A percentile compares a stretch with the other conserved stretches of the same genome.
phyloP scores from a whole-genome alignment of 768 basidiomycete species.

The Leucocoprinus sp. region DNA sequence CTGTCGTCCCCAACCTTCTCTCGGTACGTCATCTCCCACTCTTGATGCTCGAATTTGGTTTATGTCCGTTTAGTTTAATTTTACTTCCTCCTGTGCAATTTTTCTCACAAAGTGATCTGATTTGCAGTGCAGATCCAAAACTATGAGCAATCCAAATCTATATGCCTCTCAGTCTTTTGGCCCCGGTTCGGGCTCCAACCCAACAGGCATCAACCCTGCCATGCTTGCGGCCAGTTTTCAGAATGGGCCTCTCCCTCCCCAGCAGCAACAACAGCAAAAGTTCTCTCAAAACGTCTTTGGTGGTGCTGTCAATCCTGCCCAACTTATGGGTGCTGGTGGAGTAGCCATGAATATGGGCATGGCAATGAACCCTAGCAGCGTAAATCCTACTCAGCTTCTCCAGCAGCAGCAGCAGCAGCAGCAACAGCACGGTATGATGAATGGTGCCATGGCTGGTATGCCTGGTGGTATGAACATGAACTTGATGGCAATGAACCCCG shows the following conservation, averaged over 20 bases:
- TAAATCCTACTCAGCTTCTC: slow-evolving; percentile 7
- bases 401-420: slow-evolving; percentile 10
- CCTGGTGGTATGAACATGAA: slow-evolving; percentile 9
- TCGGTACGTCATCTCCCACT: background rate
- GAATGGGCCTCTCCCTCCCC: slow-evolving; percentile 5
- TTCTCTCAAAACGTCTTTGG: slow-evolving; percentile 7
- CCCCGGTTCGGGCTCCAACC: slow-evolving; percentile 5
- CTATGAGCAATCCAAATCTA: slow-evolving; percentile 10
- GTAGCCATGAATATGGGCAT: slow-evolving; percentile 9
- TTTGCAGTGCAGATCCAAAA: background rate
- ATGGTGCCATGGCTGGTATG: slow-evolving; percentile 7
- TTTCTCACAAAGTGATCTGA: background rate
- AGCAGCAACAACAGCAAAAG: slow-evolving; percentile 8
- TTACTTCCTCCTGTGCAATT: too few species aligned
- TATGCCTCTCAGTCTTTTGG: slow-evolving; percentile 9
- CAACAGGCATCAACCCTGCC: slow-evolving; percentile 10
- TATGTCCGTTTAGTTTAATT: slow-evolving; percentile 2
- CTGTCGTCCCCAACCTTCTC: background rate
- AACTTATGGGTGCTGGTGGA: slow-evolving; percentile 7
- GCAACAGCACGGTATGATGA: slow-evolving; percentile 8
- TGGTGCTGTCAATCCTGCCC: slow-evolving; percentile 10
- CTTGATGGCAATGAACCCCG: slow-evolving; percentile 8
- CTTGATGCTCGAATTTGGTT: background rate
- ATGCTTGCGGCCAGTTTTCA: slow-evolving; percentile 9
- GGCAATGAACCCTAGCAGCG: slow-evolving; percentile 1